Conservation (phyloP, 2,329 filamentous ascomycete genomes). For the Escovopsis sp. region DNA sequence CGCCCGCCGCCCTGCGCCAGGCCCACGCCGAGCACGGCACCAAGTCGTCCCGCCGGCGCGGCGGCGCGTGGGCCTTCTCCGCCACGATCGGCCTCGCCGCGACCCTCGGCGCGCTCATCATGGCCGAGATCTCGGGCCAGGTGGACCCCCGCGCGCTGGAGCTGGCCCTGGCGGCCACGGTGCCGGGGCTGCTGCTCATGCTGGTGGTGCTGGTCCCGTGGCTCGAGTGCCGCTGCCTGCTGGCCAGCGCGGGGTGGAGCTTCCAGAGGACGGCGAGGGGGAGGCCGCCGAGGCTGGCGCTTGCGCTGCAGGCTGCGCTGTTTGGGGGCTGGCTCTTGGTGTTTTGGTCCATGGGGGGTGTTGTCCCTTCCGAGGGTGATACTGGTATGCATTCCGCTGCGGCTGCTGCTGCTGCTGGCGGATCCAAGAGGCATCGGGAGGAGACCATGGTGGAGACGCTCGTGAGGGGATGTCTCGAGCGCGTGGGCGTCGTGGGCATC, state of each 20-base stretch:
- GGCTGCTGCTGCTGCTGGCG: too few species aligned
- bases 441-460: slow-evolving; percentile 17
- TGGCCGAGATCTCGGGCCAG: slow-evolving; percentile 69
- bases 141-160: slow-evolving; percentile 52
- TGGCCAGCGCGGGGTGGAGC: slow-evolving; percentile 42
- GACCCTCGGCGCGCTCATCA: slow-evolving; percentile 64
- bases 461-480: slow-evolving; percentile 41
- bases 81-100: slow-evolving; percentile 62
- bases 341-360: slow-evolving; percentile 63
- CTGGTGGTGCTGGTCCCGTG: slow-evolving; percentile 64
- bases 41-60: slow-evolving; percentile 33
- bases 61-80: slow-evolving; percentile 54
- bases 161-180: slow-evolving; percentile 51
- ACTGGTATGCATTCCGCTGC: too few species aligned
- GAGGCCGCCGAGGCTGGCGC: slow-evolving; percentile 41
- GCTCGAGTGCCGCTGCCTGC: slow-evolving; percentile 56
- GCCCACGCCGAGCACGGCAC: slow-evolving; percentile 42
- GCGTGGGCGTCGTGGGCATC: slow-evolving; percentile 74
- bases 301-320: slow-evolving; percentile 45
- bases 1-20: slow-evolving; percentile 42
- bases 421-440: background rate
- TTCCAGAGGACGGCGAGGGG: slow-evolving; percentile 43
- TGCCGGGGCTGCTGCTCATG: slow-evolving; percentile 55
- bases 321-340: slow-evolving; percentile 54
- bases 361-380: slow-evolving; percentile 38